Base-by-base conservation (phyloP, 257 asterid species). In the Nicotiana attenuata region DNA sequence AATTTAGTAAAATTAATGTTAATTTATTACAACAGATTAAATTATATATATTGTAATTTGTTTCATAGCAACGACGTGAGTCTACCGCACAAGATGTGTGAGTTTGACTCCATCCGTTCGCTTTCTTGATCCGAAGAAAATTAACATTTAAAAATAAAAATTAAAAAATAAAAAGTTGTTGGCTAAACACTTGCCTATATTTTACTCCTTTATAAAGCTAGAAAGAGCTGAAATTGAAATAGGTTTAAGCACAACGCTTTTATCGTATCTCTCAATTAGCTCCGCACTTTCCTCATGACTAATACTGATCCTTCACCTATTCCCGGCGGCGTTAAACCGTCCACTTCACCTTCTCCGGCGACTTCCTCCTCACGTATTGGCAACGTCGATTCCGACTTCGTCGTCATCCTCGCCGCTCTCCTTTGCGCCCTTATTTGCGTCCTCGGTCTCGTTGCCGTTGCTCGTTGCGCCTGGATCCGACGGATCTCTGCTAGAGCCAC, bases 401-500 rank as follows among this genome's bases (percentile, higher is more conserved):
- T 75, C 26, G 79, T 75, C 24, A 50, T 75, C 63, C 63, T 75
- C 24, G 63, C 79, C 2, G 79, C 79, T 7, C 79, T 75, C 8
- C 63, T 75, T 7, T 75, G 79, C 19, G 79, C 79, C 19, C 79
- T 75, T 57, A 75, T 75, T 75, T 75, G 79, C 63, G 79, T 75
- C 14, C 41, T 75, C 6, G 79, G 79, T 2, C 79, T 75, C 16
- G 63, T 75, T 6, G 79, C 79, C 1, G 76, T 15, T 50, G 83
- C 77, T 80, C 76, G 73, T 38, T 64, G 61, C 5, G 78, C 78
- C 13, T 80, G 59, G 65, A 31, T 64, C 77, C 66, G 77, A 15
- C 63, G 83, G 78, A 65, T 80, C 77, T 80, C 77, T 52, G 83
- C 81, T 16, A 82, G 84, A 17, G 33, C 78, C 7, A 22, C 73